Evolutionary conservation across 2,329 filamentous ascomycete species (phyloP), one percentile per base, ranked within the genome.

Genomic region (Neonectria faginata): DNA sequence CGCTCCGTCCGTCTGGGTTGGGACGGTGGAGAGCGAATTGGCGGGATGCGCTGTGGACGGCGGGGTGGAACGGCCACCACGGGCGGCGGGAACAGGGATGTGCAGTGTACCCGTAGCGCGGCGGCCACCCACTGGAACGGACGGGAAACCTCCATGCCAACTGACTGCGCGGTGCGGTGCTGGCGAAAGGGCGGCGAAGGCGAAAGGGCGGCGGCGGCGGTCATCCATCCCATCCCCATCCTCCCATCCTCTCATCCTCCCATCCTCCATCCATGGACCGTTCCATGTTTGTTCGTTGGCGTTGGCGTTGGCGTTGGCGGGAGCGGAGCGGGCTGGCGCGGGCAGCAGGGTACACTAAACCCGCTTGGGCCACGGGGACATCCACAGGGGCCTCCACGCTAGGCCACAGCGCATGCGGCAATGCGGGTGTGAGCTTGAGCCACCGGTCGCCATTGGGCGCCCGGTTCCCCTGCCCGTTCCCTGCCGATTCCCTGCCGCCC

Each of bases 251-350:
- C 29, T 14, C 33, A 36, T 36, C 33, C 33, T 5, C 33, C 20
- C 20, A 20, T 20, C 33, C 16, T 36, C 33, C 33, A 42, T 42
- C 39, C 39, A 42, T 20, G n/a, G 39, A 20, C 36, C 36, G 36
- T 42, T 18, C n/a, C 39, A 42, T 18, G 51, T 45, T 45, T 61
- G 42, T 61, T 56, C 42, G 25, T 39, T 57, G 45, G 56, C 51
- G 51, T 56, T 58, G 61, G 61, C 51, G 61, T 25, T 64, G 61
- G 61, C 56, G 61, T 47, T 58, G 61, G 61, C 61, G 61, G 61
- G 56, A 64, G 44, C 61, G 56, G 56, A 64, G 61, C 61, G 61
- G 56, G 39, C 53, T 56, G 56, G 56, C 59, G 61, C 61, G 61
- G 56, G 39, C 53, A 56, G 57, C 57, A 54, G 36, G 45, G 45